These are phyloP conservation scores for Aspergillus thermomutatus DNA, from an alignment of 2,329 filamentous ascomycete species.

Conservation along the genomic window DNA sequence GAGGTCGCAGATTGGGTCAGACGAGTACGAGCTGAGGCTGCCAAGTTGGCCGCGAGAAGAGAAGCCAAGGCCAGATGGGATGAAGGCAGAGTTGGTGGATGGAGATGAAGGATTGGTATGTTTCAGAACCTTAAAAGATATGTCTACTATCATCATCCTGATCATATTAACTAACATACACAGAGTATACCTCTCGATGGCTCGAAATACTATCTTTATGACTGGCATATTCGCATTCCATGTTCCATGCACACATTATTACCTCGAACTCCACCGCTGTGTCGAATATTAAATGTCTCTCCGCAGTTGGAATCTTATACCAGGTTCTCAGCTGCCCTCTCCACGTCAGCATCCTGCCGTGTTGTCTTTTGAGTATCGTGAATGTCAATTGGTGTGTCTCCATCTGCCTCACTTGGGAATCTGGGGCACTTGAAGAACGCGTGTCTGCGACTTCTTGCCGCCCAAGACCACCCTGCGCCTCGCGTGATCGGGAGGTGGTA, in stretches of 20 bases:
- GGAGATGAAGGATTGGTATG: constrained; percentile 59
- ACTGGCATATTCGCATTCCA: background rate
- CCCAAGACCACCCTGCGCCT: constrained; percentile 91
- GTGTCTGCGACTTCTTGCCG: constrained; percentile 66
- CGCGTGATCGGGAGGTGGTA: constrained; percentile 77
- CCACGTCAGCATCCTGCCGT: constrained; percentile 15
- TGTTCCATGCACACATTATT: background rate
- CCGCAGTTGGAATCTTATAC: background rate
- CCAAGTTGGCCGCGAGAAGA: constrained; percentile 72
- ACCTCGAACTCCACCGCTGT: background rate
- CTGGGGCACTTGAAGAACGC: constrained; percentile 56
- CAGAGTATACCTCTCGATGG: background rate
- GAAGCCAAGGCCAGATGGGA: constrained; percentile 95
- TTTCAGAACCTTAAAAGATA: background rate
- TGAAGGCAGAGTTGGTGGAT: constrained; percentile 89
- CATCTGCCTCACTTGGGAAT: constrained; percentile 28
- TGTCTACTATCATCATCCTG: background rate
- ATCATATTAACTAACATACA: background rate
- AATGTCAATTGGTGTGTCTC: constrained; percentile 25
- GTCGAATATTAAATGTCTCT: background rate
- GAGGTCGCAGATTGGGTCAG: constrained; percentile 84
- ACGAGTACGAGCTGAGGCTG: constrained; percentile 74
- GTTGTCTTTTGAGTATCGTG: background rate
- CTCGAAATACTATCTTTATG: background rate
- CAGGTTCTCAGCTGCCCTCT: constrained; percentile 15